Evolutionary conservation across 208 protist genomes (phyloP).

Genomic region (Acanthamoeba healyi): DNA sequence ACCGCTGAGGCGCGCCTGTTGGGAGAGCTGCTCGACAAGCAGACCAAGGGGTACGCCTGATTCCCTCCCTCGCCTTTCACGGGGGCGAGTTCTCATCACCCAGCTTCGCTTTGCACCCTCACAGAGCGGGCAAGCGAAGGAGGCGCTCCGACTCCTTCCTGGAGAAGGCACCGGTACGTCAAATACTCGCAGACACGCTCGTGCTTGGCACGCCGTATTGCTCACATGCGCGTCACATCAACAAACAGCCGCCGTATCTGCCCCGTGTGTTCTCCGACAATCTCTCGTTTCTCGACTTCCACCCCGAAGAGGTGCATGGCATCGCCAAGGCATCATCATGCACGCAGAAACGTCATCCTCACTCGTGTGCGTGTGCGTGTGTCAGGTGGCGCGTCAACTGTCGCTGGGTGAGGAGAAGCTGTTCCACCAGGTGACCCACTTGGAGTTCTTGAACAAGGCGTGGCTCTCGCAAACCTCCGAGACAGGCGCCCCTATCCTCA

Average conservation of each 20-base stretch:
- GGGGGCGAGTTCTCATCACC: not conserved
- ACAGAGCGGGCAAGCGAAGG: not conserved
- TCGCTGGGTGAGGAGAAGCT: conserved; percentile 19
- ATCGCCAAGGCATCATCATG: too few species aligned
- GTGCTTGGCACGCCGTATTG: too few species aligned
- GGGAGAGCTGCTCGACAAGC: conserved; percentile 8
- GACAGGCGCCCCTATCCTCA: too few species aligned
- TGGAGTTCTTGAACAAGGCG: conserved; percentile 48
- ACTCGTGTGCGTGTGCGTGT: not conserved
- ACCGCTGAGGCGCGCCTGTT: not conserved
- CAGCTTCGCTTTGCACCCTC: not conserved
- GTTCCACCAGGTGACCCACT: conserved; percentile 23
- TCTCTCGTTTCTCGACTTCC: conserved; percentile 25
- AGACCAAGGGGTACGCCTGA: not conserved
- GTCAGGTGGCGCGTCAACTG: conserved; percentile 42
- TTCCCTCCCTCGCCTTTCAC: not conserved
- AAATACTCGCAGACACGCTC: too few species aligned
- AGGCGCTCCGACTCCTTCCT: conserved; percentile 6
- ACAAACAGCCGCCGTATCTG: not conserved
- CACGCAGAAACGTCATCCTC: not conserved
- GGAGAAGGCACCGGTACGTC: conserved; percentile 43
- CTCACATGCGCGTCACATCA: too few species aligned
- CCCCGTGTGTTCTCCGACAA: not conserved
- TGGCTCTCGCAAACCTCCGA: not conserved
- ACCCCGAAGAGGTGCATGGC: conserved; percentile 39